phyloP scores from a whole-genome alignment of 2,329 filamentous ascomycete genomes.

The Fusarium chuoi region DNA sequence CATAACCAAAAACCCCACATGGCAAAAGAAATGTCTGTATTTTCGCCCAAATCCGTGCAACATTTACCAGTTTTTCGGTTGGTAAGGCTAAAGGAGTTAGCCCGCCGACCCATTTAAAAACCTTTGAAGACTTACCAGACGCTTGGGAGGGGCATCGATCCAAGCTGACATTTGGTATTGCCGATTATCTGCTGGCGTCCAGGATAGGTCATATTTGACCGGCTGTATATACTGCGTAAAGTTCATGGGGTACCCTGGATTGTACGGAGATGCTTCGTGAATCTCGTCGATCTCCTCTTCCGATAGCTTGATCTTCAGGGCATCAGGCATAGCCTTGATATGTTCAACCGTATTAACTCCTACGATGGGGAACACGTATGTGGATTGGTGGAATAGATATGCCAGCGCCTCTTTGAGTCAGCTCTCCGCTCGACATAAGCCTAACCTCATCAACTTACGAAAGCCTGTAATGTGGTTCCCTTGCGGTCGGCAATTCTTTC shows the following conservation, averaged over 20 bases:
- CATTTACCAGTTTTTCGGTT: background rate
- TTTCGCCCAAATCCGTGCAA: background rate
- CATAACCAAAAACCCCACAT: background rate
- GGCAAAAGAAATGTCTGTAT: too few species aligned
- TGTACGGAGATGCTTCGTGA: slow-evolving; percentile 6
- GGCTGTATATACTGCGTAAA: background rate
- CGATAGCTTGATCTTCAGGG: background rate
- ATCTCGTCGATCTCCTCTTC: slow-evolving; percentile 9
- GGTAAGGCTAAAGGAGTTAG: background rate
- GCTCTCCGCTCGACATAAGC: too few species aligned
- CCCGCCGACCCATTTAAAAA: rapidly evolving
- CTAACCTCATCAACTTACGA: background rate
- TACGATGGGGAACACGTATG: slow-evolving; percentile 24
- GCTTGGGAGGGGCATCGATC: background rate
- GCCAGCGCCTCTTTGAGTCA: background rate
- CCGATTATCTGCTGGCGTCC: background rate
- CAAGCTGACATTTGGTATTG: background rate
- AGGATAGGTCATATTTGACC: background rate
- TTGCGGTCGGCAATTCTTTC: background rate
- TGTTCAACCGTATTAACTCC: slow-evolving; percentile 23
- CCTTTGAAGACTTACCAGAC: background rate
- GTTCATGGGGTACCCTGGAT: background rate
- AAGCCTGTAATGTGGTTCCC: background rate
- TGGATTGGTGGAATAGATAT: slow-evolving; percentile 20
- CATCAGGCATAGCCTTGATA: slow-evolving; percentile 6